These are phyloP conservation scores for Leccinum variicolor DNA, from an alignment of 768 basidiomycete genomes.

Conservation along the genomic window DNA sequence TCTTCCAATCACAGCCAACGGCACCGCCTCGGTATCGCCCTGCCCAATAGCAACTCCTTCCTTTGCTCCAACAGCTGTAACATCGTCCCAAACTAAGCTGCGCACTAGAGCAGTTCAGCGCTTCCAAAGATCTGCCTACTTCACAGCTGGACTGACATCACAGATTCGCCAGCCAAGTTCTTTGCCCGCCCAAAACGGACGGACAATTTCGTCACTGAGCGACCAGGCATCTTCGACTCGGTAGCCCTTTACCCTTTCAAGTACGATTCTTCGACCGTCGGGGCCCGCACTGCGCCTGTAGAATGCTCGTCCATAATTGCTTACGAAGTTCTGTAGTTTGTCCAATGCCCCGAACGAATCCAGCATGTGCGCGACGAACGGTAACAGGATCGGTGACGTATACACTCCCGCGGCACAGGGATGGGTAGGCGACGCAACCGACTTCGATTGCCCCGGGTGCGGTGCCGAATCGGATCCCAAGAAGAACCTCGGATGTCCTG, in stretches of 20 bases:
- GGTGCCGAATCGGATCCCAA: constrained; percentile 97
- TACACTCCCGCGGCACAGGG: constrained; percentile 96
- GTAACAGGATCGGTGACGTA: constrained; percentile 88
- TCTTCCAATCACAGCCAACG: constrained; percentile 18
- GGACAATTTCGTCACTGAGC: constrained; percentile 46
- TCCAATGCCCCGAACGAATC: constrained; percentile 87
- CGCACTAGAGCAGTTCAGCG: neutral
- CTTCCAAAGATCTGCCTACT: neutral
- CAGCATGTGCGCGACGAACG: constrained; percentile 83
- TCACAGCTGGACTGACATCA: constrained; percentile 14
- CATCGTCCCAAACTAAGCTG: neutral
- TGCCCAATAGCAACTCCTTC: neutral
- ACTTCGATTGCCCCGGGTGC: constrained; percentile 69
- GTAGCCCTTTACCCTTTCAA: constrained; percentile 40
- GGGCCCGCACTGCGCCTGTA: constrained; percentile 47
- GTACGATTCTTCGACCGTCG: constrained; percentile 36
- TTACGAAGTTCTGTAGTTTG: constrained; percentile 76
- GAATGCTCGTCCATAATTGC: constrained; percentile 74
- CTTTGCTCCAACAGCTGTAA: neutral
- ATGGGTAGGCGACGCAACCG: constrained; percentile 62
- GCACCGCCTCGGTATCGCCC: constrained; percentile 25
- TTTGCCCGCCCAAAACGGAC: constrained; percentile 89
- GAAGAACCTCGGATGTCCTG: constrained; percentile 94
- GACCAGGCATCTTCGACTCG: constrained; percentile 49
- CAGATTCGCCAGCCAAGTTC: constrained; percentile 68